A percentile compares a stretch with the other conserved stretches of the same genome.
phyloP scores from a whole-genome alignment of 2,329 filamentous ascomycete genomes.

The Calonectria pteridis region DNA sequence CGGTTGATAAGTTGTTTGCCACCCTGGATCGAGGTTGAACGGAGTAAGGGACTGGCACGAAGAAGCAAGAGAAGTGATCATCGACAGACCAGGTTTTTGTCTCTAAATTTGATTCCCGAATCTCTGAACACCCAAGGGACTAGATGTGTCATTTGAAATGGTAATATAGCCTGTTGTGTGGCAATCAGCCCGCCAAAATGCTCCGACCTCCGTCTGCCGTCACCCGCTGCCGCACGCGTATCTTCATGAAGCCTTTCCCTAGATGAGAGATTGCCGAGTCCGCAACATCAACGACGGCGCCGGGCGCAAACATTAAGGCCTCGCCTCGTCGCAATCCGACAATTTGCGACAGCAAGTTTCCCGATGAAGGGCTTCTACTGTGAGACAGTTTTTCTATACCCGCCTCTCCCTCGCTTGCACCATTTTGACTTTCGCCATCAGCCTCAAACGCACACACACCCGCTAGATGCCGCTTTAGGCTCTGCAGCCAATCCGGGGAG shows the following conservation, averaged over 20 bases:
- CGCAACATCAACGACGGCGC: slow-evolving; percentile 50
- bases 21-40: background rate
- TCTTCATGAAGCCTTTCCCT: slow-evolving; percentile 54
- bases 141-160: background rate
- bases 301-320: slow-evolving; percentile 61
- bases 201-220: slow-evolving; percentile 60
- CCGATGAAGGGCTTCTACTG: background rate
- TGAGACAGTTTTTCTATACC: background rate
- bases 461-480: slow-evolving; percentile 60
- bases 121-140: background rate
- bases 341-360: slow-evolving; percentile 56
- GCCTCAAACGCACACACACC: slow-evolving; percentile 32
- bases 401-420: background rate
- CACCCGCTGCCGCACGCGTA: slow-evolving; percentile 56
- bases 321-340: slow-evolving; percentile 58
- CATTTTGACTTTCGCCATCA: no score
- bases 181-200: slow-evolving; percentile 54
- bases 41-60: background rate
- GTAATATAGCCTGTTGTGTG: background rate
- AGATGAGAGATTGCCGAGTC: slow-evolving; percentile 39
- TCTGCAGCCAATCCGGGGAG: slow-evolving; percentile 71
- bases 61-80: background rate
- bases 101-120: background rate
- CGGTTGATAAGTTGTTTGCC: background rate
- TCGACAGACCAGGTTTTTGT: background rate